Evolutionary conservation across 371 early-diverging fungal species (phyloP), one percentile per base, ranked within the genome.

Genomic region (Apophysomyces sp.): DNA sequence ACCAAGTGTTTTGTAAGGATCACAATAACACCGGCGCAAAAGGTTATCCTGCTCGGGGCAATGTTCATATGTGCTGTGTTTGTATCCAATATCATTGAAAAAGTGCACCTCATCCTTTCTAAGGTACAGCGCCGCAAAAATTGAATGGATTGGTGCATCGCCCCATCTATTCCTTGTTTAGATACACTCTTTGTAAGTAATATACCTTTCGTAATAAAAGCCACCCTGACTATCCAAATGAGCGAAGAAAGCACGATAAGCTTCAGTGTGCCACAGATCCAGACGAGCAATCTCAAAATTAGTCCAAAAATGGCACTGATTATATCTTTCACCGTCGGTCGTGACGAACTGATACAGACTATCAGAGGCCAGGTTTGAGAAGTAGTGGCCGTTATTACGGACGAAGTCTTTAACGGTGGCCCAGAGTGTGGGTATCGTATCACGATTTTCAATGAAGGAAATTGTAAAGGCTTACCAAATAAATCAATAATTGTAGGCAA

Each of bases 131-230:
- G 88, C 82, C 27, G 88, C 89, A 52, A 87, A 87, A 58, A 97
- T 83, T 2, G 94, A 92, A 69, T 97, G 98, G 6, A 97, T 89
- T 5, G 98, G 97, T 0, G 97, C 98, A 77, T 98, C 97, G 0
- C 97, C 96, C 96, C 96, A 96, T 74, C 79, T 69, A 44, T 32
- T 24, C 29, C 4, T 24, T 49, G 2, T 53, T 18, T 36, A 56
- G 26, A 39, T 15, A 16, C 15, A 32, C 36, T 36, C 3, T 4
- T 16, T 39, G 26, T 30, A n/a, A 30, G n/a, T 12, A 15, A 34
- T 27, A 52, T 44, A 72, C 68, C 72, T 65, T 61, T 78, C 78
- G 51, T 78, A 78, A 53, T 74, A 77, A 55, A 77, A 98, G 0
- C 96, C 96, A 13, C 97, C 96, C 15, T 77, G 2, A 3, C n/a